These are phyloP conservation scores for Dacryopinax spathularia DNA, from an alignment of 768 basidiomycete species.

Conservation along the genomic window DNA sequence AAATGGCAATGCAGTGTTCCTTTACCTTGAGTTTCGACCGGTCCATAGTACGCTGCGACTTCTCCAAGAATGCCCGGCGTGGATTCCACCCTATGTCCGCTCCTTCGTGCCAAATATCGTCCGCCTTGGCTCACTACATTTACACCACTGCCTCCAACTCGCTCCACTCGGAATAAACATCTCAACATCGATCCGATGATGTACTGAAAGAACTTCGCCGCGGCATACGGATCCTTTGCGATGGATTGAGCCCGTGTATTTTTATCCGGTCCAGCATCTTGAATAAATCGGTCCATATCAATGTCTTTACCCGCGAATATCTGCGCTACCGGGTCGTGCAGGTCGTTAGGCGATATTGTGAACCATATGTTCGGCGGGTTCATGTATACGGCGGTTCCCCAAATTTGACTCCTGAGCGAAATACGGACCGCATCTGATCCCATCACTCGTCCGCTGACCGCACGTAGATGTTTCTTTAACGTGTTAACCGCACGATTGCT, in stretches of 20 bases:
- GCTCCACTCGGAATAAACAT: constrained; percentile 24
- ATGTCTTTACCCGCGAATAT: constrained; percentile 32
- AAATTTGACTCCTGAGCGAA: constrained; percentile 22
- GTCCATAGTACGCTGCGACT: not conserved
- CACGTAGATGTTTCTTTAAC: constrained; percentile 12
- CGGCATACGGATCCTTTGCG: constrained; percentile 29
- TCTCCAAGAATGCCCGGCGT: not conserved
- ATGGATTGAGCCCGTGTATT: constrained; percentile 19
- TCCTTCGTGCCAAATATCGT: constrained; percentile 25
- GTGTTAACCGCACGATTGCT: constrained; percentile 1
- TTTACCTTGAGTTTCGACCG: not conserved
- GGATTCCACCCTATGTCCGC: not conserved
- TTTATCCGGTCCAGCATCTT: constrained; percentile 17
- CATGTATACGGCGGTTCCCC: constrained; percentile 22
- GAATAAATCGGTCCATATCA: constrained; percentile 28
- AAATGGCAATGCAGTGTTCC: constrained; percentile 10
- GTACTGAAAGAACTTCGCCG: constrained; percentile 31
- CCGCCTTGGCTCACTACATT: constrained; percentile 8
- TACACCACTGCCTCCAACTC: constrained; percentile 6
- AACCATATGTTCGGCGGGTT: constrained; percentile 30
- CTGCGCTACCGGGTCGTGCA: constrained; percentile 33
- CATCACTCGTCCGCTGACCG: constrained; percentile 11
- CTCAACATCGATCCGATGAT: constrained; percentile 24
- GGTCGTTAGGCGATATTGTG: constrained; percentile 31
- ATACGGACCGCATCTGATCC: constrained; percentile 11